phyloP scores from a whole-genome alignment of 1,284 basidiomycete species.

The Rhodotorula sp. region DNA sequence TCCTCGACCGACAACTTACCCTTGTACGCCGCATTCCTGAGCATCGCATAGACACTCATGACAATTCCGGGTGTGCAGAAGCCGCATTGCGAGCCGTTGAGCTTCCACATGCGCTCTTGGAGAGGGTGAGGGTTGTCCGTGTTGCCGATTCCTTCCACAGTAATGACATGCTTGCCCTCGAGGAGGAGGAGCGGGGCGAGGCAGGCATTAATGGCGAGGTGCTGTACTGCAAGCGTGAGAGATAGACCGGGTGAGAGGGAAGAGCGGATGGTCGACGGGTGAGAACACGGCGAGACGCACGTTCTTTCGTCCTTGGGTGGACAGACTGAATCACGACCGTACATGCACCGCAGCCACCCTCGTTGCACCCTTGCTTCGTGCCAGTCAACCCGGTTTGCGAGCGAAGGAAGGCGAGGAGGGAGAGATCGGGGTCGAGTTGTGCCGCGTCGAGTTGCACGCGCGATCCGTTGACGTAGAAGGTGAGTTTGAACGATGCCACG shows the following conservation, averaged over 20 bases:
- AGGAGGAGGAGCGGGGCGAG: slow-evolving; percentile 48
- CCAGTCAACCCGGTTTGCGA: slow-evolving; percentile 47
- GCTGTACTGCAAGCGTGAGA: slow-evolving; percentile 24
- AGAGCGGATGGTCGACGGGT: no score
- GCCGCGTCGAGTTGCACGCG: slow-evolving; percentile 39
- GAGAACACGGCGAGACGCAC: no score
- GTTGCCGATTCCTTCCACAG: slow-evolving; percentile 48
- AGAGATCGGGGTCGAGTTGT: slow-evolving; percentile 42
- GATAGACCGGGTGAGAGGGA: no score
- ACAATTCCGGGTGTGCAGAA: slow-evolving; percentile 46
- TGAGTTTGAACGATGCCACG: slow-evolving; percentile 22
- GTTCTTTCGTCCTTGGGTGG: slow-evolving; percentile 9
- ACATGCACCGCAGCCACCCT: slow-evolving; percentile 44
- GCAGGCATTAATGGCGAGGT: slow-evolving; percentile 50
- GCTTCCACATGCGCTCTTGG: slow-evolving; percentile 48
- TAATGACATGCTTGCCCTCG: slow-evolving; percentile 49
- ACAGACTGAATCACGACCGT: slow-evolving; percentile 33
- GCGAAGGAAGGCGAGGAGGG: slow-evolving; percentile 49
- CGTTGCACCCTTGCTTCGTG: slow-evolving; percentile 50
- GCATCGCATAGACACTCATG: slow-evolving; percentile 50
- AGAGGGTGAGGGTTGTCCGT: slow-evolving; percentile 48
- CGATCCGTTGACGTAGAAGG: slow-evolving; percentile 43
- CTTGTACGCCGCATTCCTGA: slow-evolving; percentile 44
- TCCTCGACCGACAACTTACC: slow-evolving; percentile 44
- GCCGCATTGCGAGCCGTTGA: slow-evolving; percentile 49